phyloP scores from a whole-genome alignment of 257 asterid genomes.

The Solanum megistacrolobum region DNA sequence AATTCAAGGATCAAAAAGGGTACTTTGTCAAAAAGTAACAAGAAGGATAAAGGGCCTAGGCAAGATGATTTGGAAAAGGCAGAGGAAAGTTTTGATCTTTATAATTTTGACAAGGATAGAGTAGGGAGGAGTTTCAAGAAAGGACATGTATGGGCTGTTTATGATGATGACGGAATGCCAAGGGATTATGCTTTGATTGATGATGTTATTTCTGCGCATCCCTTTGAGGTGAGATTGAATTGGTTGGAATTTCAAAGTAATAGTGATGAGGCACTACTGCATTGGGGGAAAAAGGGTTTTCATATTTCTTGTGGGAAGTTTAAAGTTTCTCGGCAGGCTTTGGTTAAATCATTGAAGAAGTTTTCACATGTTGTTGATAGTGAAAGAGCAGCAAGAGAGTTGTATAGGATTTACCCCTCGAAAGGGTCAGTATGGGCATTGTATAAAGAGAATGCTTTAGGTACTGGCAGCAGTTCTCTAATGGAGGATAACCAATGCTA shows the following conservation, averaged over 20 bases:
- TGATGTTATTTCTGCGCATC: constrained; percentile 45
- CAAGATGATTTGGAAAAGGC: constrained; percentile 34
- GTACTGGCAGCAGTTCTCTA: constrained; percentile 14
- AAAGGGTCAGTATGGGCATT: constrained; percentile 95
- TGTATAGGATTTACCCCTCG: constrained; percentile 57
- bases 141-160: constrained; percentile 93
- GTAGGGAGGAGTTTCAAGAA: constrained; percentile 56
- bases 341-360: constrained; percentile 41
- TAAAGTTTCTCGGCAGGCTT: constrained; percentile 38
- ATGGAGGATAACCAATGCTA: constrained; percentile 20
- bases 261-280: constrained; percentile 23
- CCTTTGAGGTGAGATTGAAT: constrained; percentile 57
- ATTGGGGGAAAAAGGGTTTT: constrained; percentile 33
- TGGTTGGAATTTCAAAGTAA: constrained; percentile 47
- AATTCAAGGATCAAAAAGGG: constrained; percentile 6
- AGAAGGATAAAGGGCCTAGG: constrained; percentile 13
- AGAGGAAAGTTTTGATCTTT: constrained; percentile 49
- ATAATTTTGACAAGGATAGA: constrained; percentile 71
- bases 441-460: constrained; percentile 9
- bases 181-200: constrained; percentile 74
- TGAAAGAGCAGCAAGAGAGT: constrained; percentile 65
- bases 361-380: constrained; percentile 64
- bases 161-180: constrained; percentile 78
- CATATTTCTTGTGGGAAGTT: constrained; percentile 66
- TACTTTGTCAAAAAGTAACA: not conserved